Base-by-base conservation (phyloP, 768 basidiomycete species). In the Suillus alpinus region DNA sequence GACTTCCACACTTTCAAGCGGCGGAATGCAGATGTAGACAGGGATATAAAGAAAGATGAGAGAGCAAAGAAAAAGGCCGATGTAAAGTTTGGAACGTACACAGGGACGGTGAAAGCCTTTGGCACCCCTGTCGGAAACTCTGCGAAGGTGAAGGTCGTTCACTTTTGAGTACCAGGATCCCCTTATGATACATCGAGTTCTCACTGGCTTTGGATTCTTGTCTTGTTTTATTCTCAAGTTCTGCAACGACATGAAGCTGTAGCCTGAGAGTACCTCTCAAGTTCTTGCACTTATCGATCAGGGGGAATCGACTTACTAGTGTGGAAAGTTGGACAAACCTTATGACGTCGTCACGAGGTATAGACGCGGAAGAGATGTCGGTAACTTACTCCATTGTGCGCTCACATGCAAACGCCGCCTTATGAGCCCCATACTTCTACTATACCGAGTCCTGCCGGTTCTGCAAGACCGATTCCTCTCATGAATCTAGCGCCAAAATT, bases 1-100 rank as follows among this genome's bases (percentile, higher is more conserved):
- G 95, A 97, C 71, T 97, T 95, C 75, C 94, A 95, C 72, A 79
- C 79, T 0, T 81, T 94, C 71, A 88, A 87, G 69, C 83, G 93
- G 47, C 81, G 77, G 57, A 83, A 78, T 49, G 75, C 71, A 10
- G 85, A 88, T 61, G 77, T 92, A 0, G 85, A 89, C 32, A 78
- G 74, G 32, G 83, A 86, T 31, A 86, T 88, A 67, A 84, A 81
- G 66, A 71, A 68, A 47, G 77, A 79, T 56, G 78, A 78, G 31
- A 81, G 75, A 62, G 63, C 65, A 57, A 83, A 75, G 69, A 77
- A 78, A 51, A 65, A 64, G 62, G 70, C 78, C 0, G 79, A 79
- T 56, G 70, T 83, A 31, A 80, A 75, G 64, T 72, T 77, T 2
- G 84, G 79, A 14, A 76, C 73, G 14, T 76, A 80, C 59, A 77